phyloP scores from a whole-genome alignment of 164 flowering plant genomes.

The Piper longum region DNA sequence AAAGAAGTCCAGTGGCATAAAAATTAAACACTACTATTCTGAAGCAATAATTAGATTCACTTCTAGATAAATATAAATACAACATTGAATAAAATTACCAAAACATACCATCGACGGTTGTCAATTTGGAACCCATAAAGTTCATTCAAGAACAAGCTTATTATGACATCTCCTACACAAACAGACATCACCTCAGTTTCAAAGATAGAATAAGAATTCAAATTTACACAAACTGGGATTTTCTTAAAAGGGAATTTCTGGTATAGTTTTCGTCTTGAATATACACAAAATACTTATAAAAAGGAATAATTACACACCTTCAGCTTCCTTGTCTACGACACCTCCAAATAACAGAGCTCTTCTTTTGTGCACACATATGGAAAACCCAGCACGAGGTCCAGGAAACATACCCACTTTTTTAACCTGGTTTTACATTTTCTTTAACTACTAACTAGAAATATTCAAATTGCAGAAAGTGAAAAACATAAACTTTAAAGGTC shows the following conservation, averaged over 20 bases:
- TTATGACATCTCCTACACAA: conserved; percentile 69
- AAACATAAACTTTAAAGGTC: background rate
- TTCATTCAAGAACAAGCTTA: conserved; percentile 95
- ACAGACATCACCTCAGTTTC: background rate
- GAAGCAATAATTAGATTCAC: too few species aligned
- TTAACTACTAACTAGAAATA: background rate
- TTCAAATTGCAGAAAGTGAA: background rate
- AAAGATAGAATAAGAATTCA: background rate
- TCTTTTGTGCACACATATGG: conserved; percentile 87
- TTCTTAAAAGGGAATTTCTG: background rate
- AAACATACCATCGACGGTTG: conserved; percentile 65
- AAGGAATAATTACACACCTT: conserved; percentile 29
- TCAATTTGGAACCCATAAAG: conserved; percentile 94
- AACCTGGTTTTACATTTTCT: conserved; percentile 27
- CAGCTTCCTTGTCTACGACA: conserved; percentile 94
- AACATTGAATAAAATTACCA: too few species aligned
- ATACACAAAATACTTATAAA: background rate
- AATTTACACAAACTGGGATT: too few species aligned
- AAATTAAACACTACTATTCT: too few species aligned
- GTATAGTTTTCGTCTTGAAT: too few species aligned
- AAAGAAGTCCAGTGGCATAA: background rate
- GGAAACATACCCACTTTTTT: conserved; percentile 98
- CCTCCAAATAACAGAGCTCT: conserved; percentile 95
- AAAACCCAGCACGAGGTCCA: conserved; percentile 96
- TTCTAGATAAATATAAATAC: too few species aligned